Evolutionary conservation across 2,329 filamentous ascomycete genomes (phyloP).

Genomic region (Pseudogymnoascus sp.): DNA sequence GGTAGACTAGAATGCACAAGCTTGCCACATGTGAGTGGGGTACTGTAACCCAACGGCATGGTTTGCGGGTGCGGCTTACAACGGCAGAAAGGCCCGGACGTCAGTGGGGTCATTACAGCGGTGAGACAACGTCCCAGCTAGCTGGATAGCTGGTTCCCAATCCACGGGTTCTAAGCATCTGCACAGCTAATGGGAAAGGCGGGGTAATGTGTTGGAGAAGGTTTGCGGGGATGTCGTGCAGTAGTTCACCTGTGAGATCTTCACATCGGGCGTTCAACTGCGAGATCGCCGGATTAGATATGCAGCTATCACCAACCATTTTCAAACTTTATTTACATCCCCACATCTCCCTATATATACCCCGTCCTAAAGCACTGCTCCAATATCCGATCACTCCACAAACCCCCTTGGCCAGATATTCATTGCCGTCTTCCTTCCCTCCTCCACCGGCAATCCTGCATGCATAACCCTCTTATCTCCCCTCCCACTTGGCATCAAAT

Average conservation of each 20-base stretch:
- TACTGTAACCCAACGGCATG: neutral
- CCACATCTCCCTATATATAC: neutral
- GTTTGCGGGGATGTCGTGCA: neutral
- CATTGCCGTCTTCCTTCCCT: conserved; percentile 39
- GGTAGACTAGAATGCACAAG: neutral
- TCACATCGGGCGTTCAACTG: neutral
- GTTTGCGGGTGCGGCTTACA: neutral
- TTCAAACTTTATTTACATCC: neutral
- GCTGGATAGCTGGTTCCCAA: neutral
- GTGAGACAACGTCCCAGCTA: neutral
- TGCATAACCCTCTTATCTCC: conserved; percentile 36
- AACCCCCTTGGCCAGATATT: conserved; percentile 36
- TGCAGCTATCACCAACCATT: neutral
- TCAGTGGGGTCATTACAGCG: neutral
- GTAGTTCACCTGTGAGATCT: neutral
- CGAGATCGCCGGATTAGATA: neutral
- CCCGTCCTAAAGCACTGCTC: neutral
- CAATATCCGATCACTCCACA: neutral
- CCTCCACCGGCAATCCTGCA: conserved; percentile 35
- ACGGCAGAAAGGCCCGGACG: neutral
- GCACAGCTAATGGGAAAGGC: neutral
- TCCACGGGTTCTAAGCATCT: neutral
- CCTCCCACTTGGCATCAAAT: conserved; percentile 36
- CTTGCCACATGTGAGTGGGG: neutral
- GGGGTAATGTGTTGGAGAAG: neutral